Evolutionary conservation across 2,329 filamentous ascomycete genomes (phyloP), one percentile per base, ranked within the genome.

Genomic region (Cladosporium phlei): DNA sequence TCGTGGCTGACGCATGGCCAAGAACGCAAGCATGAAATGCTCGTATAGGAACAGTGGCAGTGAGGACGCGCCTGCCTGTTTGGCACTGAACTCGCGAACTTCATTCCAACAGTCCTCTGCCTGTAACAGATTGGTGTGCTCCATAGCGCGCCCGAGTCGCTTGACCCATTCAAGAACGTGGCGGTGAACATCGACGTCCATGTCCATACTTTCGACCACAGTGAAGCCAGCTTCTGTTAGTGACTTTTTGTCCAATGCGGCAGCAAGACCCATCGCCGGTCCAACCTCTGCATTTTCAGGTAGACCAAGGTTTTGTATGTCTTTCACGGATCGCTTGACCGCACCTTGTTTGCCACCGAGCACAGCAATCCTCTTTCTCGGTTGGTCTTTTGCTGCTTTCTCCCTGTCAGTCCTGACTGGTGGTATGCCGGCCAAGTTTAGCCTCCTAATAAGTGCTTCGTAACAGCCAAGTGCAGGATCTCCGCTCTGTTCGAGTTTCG

Each of bases 21-120:
- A 67, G 53, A 72, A 77, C 1, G 67, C 62, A 5, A 66, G 59
- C 34, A 80, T 68, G 47, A 79, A 72, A 7, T 65, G 57, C 40
- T 67, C 63, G 42, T 59, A 67, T 1, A 66, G 33, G 20, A 57
- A 48, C 5, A 59, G 32, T n/a, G 55, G 58, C 10, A 64, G 49
- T 3, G 44, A 34, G 10, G 40, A 60, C 8, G 33, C 21, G 24
- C 38, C 46, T n/a, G 27, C 24, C 5, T 48, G 29, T 17, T 29
- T 19, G 14, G 45, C 28, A 34, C 25, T 40, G 19, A 40, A 57
- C 19, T 39, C 38, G 21, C 25, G 32, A 33, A 54, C 45, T 11
- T 55, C 49, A 3, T 17, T 17, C 52, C 57, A 59, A 19, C 53
- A 38, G n/a, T 25, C 20, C 28, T 60, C 53, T 5, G 56, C 34